These are phyloP conservation scores for Actinidia polygama DNA, from an alignment of 179 eudicot genomes.

Conservation along the genomic window DNA sequence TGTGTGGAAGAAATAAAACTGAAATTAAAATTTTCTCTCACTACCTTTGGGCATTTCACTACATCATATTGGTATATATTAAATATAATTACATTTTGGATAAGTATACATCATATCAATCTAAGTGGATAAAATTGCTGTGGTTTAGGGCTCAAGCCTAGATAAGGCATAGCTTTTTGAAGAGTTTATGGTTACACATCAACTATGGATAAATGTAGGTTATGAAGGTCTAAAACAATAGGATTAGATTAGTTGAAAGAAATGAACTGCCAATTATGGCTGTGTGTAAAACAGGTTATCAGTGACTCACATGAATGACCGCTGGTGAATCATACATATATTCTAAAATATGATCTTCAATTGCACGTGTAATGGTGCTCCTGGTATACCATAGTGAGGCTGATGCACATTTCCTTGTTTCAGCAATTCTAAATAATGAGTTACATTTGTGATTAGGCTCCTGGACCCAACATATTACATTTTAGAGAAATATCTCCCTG, in stretches of 20 bases:
- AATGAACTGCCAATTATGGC: background rate
- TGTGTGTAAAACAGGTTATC: background rate
- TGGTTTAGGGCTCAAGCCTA: background rate
- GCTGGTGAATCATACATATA: background rate
- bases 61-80: too few relatives aligned
- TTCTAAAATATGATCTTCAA: background rate
- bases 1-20: background rate
- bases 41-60: background rate
- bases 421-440: background rate
- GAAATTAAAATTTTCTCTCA: background rate
- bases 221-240: conserved; percentile 4
- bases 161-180: background rate
- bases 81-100: too few relatives aligned
- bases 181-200: background rate
- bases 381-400: background rate
- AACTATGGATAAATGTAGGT: background rate
- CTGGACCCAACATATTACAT: too few relatives aligned
- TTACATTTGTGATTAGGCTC: background rate
- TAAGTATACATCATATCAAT: background rate
- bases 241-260: background rate
- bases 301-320: background rate
- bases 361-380: background rate
- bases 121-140: background rate
- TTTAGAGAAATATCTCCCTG: too few relatives aligned
- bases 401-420: background rate